Percentiles rank a stretch among this genome's conserved stretches.
Conservation (phyloP, 1,139 yeast genomes). For the Suhomyces terraborum region DNA sequence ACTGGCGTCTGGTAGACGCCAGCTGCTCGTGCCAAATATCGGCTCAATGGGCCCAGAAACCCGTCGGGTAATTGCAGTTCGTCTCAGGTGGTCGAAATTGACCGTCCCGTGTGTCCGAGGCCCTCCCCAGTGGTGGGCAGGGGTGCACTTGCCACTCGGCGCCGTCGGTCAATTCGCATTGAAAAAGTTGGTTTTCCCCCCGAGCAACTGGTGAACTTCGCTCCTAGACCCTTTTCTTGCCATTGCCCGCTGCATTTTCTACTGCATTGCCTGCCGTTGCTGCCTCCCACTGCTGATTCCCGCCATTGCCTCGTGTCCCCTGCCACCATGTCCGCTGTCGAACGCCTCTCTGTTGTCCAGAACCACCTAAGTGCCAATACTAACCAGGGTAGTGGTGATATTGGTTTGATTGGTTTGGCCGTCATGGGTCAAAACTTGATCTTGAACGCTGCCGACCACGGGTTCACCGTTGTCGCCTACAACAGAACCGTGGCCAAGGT, state of each 20-base stretch:
- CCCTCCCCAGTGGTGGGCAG: neutral
- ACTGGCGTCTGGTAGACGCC: too few relatives aligned
- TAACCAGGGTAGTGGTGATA: conserved; percentile 70
- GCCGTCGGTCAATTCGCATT: neutral
- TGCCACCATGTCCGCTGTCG: conserved; percentile 2
- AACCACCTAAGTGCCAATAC: conserved; percentile 27
- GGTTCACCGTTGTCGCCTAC: conserved; percentile 94
- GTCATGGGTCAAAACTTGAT: conserved; percentile 99
- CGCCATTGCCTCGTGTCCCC: too few relatives aligned
- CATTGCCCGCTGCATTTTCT: too few relatives aligned
- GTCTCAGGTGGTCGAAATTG: too few relatives aligned
- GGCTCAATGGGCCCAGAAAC: too few relatives aligned
- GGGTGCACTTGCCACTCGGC: conserved; percentile 1
- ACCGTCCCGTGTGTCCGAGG: neutral
- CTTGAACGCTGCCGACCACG: conserved; percentile 97
- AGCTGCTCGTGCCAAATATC: too few relatives aligned
- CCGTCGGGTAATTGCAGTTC: too few relatives aligned
- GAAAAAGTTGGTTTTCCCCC: neutral
- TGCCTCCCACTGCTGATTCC: neutral
- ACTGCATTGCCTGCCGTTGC: neutral
- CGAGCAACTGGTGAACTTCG: neutral
- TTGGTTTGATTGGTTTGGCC: conserved; percentile 99
- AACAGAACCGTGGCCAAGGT: conserved; percentile 97
- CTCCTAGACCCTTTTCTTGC: neutral
- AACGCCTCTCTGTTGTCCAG: conserved; percentile 15